Evolutionary conservation across 108 stramenopile species (phyloP).

Genomic region (Conticribra guillardii): DNA sequence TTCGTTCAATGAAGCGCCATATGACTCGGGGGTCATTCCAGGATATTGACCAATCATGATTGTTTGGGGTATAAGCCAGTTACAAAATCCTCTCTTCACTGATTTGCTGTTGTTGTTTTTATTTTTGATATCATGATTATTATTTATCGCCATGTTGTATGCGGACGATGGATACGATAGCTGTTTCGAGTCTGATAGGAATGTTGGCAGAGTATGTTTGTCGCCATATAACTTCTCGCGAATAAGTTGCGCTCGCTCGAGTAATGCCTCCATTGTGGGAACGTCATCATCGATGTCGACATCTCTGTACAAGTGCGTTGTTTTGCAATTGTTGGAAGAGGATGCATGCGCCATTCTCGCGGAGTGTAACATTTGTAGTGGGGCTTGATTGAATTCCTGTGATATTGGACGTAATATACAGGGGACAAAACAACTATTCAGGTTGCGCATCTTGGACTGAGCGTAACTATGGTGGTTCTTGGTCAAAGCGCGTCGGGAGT

Average conservation of each 20-base stretch:
- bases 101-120: background rate
- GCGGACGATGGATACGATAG: slow-evolving; percentile 40
- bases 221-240: slow-evolving; percentile 27
- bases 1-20: slow-evolving; percentile 52
- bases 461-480: no score
- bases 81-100: slow-evolving; percentile 59
- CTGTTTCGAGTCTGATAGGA: slow-evolving; percentile 30
- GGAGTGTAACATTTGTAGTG: no score
- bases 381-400: no score
- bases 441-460: no score
- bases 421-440: no score
- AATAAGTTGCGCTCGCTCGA: slow-evolving; percentile 18
- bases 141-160: slow-evolving; percentile 27
- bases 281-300: background rate
- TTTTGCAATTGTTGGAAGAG: no score
- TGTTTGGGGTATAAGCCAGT: slow-evolving; percentile 69
- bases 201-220: slow-evolving; percentile 2
- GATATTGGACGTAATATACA: no score
- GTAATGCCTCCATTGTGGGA: slow-evolving; percentile 19
- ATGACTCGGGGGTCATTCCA: slow-evolving; percentile 58
- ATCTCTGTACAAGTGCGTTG: no score
- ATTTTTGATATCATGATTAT: slow-evolving; percentile 1
- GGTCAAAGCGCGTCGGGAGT: no score
- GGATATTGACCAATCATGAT: slow-evolving; percentile 81
- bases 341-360: no score